phyloP scores from a whole-genome alignment of 768 basidiomycete genomes.

The Leccinum ochraceum region DNA sequence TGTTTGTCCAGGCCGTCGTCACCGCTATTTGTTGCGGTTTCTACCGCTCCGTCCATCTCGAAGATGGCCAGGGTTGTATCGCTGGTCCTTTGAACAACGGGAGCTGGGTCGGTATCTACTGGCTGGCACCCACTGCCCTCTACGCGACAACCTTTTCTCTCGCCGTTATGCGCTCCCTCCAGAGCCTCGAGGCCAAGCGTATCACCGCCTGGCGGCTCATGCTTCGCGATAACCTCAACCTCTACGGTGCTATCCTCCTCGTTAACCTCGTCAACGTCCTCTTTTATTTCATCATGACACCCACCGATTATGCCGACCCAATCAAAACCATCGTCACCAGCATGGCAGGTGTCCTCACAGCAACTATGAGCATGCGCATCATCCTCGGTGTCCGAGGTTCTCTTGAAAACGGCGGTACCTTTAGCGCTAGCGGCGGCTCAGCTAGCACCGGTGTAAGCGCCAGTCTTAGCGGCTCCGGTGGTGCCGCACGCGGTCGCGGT shows the following conservation, averaged over 20 bases:
- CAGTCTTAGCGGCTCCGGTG: slow-evolving; percentile 30
- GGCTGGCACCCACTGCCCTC: slow-evolving; percentile 74
- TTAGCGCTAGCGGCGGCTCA: slow-evolving; percentile 54
- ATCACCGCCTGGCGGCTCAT: slow-evolving; percentile 80
- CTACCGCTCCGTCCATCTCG: slow-evolving; percentile 77
- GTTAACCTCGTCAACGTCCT: slow-evolving; percentile 83
- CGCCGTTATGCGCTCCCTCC: slow-evolving; percentile 25
- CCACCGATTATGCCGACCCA: slow-evolving; percentile 60
- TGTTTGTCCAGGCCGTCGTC: slow-evolving; percentile 67
- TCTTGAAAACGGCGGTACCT: slow-evolving; percentile 70
- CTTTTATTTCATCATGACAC: slow-evolving; percentile 84
- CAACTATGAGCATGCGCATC: slow-evolving; percentile 87
- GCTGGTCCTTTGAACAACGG: slow-evolving; percentile 70
- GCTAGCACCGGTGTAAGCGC: slow-evolving; percentile 47
- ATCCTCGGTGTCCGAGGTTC: slow-evolving; percentile 79
- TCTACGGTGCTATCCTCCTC: slow-evolving; percentile 77
- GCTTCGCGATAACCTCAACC: slow-evolving; percentile 87
- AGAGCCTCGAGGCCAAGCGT: slow-evolving; percentile 41
- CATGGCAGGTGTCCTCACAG: slow-evolving; percentile 86
- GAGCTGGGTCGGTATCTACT: slow-evolving; percentile 83
- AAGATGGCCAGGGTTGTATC: slow-evolving; percentile 80
- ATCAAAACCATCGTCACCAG: slow-evolving; percentile 82
- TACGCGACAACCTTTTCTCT: slow-evolving; percentile 40
- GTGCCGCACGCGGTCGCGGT: slow-evolving; percentile 30
- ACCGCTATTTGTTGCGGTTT: slow-evolving; percentile 79